These are phyloP conservation scores for Fusarium armeniacum DNA, from an alignment of 2,329 filamentous ascomycete genomes.

Conservation along the genomic window DNA sequence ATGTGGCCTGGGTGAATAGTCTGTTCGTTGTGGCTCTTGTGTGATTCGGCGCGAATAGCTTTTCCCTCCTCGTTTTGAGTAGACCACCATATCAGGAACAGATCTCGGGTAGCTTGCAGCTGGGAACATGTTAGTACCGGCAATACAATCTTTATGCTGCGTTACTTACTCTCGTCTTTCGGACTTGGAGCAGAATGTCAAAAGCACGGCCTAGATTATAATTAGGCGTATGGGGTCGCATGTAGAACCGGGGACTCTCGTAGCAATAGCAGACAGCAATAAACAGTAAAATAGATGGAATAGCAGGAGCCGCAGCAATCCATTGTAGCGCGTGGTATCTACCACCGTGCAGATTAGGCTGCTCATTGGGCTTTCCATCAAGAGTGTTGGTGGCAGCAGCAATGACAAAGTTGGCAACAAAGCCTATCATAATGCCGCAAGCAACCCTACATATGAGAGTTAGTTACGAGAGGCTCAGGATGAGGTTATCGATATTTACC, in stretches of 20 bases:
- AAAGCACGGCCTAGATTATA: conserved; percentile 55
- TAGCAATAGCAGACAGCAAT: conserved; percentile 56
- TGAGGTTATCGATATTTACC: conserved; percentile 49
- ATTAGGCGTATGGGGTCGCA: conserved; percentile 52
- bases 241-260: conserved; percentile 58
- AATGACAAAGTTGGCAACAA: conserved; percentile 43
- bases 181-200: conserved; percentile 51
- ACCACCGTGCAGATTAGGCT: background rate
- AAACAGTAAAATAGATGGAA: conserved; percentile 55
- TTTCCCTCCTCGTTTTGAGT: background rate
- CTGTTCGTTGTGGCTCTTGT: background rate
- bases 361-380: background rate
- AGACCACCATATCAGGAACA: conserved; percentile 54
- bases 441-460: conserved; percentile 36
- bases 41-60: background rate
- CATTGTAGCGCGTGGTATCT: conserved; percentile 45
- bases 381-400: conserved; percentile 18
- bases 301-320: conserved; percentile 55
- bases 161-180: conserved; percentile 47
- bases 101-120: conserved; percentile 57
- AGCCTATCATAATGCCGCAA: conserved; percentile 47
- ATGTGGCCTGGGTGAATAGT: background rate
- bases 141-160: fast-evolving
- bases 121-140: conserved; percentile 22
- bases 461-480: background rate